These are phyloP conservation scores for Poterioochromonas sp. DNA, from an alignment of 352 stramenopile species.

Conservation along the genomic window DNA sequence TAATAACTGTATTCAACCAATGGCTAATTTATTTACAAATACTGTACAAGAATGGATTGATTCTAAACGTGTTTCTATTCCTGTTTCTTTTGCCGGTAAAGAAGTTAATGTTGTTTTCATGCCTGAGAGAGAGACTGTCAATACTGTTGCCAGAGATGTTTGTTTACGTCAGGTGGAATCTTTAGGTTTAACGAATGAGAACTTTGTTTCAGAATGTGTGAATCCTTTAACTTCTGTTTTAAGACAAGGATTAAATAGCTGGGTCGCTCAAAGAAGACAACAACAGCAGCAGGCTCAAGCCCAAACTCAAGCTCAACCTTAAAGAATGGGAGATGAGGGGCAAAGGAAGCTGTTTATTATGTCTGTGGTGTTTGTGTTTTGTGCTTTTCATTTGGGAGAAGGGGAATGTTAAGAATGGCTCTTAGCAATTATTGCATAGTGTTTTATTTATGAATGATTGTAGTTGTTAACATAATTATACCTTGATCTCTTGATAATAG, in stretches of 20 bases:
- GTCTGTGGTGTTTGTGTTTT: background rate
- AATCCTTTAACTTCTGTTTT: background rate
- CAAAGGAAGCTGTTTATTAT: background rate
- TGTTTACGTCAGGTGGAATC: background rate
- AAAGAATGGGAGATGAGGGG: background rate
- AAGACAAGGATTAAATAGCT: background rate
- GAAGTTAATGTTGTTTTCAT: background rate
- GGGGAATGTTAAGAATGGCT: too few species aligned
- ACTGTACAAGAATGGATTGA: background rate
- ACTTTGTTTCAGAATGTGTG: background rate
- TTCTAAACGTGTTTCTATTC: background rate
- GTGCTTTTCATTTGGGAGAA: too few species aligned
- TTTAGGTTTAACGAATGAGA: background rate
- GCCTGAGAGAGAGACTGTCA: background rate
- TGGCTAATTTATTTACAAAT: background rate
- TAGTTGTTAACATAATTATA: too few species aligned
- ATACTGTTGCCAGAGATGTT: background rate
- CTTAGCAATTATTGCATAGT: too few species aligned
- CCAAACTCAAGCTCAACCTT: background rate
- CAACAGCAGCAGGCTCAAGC: background rate
- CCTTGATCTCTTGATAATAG: too few species aligned
- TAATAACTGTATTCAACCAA: background rate
- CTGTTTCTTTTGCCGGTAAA: background rate
- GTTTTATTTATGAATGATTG: too few species aligned
- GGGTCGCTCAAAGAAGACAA: background rate